Percentiles rank a stretch among this genome's conserved stretches.
Conservation (phyloP, 192 early-diverging fungal genomes). For the Coemansia sp. region DNA sequence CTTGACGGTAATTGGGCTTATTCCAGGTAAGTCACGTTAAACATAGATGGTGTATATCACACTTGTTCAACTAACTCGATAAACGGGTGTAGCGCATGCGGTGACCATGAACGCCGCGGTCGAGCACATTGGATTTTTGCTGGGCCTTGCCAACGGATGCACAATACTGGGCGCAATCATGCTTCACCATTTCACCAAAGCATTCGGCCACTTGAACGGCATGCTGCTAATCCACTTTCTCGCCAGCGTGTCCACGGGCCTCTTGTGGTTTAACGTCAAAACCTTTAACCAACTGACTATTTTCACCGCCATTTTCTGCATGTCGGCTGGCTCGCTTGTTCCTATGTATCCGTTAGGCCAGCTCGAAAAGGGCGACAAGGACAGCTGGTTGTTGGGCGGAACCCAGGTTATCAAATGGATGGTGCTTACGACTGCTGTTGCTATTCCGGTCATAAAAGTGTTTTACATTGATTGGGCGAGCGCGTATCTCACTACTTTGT, state of each 20-base stretch:
- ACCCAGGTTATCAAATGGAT: conserved; percentile 51
- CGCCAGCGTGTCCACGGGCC: conserved; percentile 23
- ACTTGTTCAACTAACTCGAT: not conserved
- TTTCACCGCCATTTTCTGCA: conserved; percentile 39
- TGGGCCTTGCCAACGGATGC: conserved; percentile 47
- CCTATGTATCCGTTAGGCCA: conserved; percentile 54
- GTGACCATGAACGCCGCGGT: conserved; percentile 39
- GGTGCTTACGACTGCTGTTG: conserved; percentile 45
- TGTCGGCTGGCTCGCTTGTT: conserved; percentile 50
- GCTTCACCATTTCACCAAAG: conserved; percentile 50
- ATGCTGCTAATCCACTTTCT: conserved; percentile 47
- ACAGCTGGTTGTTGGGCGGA: conserved; percentile 46
- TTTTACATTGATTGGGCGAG: conserved; percentile 53
- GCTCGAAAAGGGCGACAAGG: conserved; percentile 44
- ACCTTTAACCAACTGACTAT: conserved; percentile 35
- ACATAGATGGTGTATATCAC: not conserved
- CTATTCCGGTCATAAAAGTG: conserved; percentile 48
- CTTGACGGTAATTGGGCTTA: conserved; percentile 45
- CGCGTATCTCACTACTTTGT: conserved; percentile 31
- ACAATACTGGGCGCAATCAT: conserved; percentile 46
- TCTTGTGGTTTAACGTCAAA: conserved; percentile 35
- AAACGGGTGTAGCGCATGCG: conserved; percentile 42
- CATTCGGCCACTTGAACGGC: conserved; percentile 47
- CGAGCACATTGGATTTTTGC: conserved; percentile 51
- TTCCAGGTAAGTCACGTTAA: conserved; percentile 33